phyloP scores from a whole-genome alignment of 2,329 filamentous ascomycete species.

The Aureobasidium melanogenum region DNA sequence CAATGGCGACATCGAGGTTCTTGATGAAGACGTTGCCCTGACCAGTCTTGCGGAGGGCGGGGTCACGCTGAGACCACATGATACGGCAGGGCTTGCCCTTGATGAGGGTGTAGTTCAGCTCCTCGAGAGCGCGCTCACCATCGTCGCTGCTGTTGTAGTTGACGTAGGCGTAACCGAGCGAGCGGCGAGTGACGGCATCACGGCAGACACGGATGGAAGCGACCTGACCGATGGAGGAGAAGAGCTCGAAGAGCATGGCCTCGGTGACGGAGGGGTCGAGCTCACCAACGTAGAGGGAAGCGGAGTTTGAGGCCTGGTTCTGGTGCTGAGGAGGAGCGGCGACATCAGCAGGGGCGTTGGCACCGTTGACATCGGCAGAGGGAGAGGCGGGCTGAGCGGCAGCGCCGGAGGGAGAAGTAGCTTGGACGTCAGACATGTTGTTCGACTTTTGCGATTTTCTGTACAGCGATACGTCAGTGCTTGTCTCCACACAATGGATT shows the following conservation, averaged over 20 bases:
- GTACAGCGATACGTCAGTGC: slow-evolving; percentile 8
- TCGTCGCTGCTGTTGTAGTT: slow-evolving; percentile 98
- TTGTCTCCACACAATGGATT: not conserved
- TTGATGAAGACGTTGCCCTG: slow-evolving; percentile 99
- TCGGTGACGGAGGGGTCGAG: slow-evolving; percentile 96
- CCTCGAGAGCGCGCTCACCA: slow-evolving; percentile 96
- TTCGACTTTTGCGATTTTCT: slow-evolving; percentile 15
- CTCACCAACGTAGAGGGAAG: slow-evolving; percentile 97
- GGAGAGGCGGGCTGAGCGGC: slow-evolving; percentile 67
- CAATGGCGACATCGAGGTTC: slow-evolving; percentile 96
- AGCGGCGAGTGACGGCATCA: slow-evolving; percentile 96
- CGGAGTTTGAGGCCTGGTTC: slow-evolving; percentile 73
- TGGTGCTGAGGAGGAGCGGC: slow-evolving; percentile 47
- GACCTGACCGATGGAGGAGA: slow-evolving; percentile 97
- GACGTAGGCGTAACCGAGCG: slow-evolving; percentile 97
- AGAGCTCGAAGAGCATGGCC: slow-evolving; percentile 99
- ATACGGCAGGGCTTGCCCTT: slow-evolving; percentile 98
- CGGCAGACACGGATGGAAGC: slow-evolving; percentile 99
- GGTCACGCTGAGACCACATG: slow-evolving; percentile 99
- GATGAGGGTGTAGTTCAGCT: slow-evolving; percentile 99
- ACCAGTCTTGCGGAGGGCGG: slow-evolving; percentile 96
- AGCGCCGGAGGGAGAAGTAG: slow-evolving; percentile 51
- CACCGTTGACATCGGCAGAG: slow-evolving; percentile 55
- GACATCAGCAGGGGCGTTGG: slow-evolving; percentile 37
- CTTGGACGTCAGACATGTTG: slow-evolving; percentile 35